Percentiles rank a stretch among this genome's conserved stretches.
These are phyloP conservation scores for Ogataea nakhonphanomensis DNA, from an alignment of 805 yeast species.

Conservation along the genomic window DNA sequence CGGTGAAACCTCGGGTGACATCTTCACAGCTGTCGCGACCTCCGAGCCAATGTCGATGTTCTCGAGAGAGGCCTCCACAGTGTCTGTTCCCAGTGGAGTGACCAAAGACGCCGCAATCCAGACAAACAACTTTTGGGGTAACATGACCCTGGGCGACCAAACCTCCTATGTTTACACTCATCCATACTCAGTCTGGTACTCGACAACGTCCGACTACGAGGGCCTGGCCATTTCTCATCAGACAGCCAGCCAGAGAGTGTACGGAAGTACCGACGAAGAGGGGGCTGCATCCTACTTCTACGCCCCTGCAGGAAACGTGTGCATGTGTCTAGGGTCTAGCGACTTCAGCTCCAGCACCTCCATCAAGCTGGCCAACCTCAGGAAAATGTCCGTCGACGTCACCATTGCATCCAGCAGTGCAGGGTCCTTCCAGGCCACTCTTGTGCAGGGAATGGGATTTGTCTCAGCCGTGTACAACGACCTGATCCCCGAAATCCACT, in stretches of 20 bases:
- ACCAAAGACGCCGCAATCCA: slow-evolving; percentile 38
- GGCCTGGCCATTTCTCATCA: slow-evolving; percentile 69
- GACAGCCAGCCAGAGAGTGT: slow-evolving; percentile 53
- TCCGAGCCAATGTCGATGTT: slow-evolving; percentile 45
- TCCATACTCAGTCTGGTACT: slow-evolving; percentile 69
- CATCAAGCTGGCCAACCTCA: slow-evolving; percentile 16
- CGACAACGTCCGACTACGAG: slow-evolving; percentile 38
- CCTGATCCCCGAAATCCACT: slow-evolving; percentile 48
- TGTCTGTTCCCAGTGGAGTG: slow-evolving; percentile 25
- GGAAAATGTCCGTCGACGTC: slow-evolving; percentile 22
- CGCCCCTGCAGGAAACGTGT: slow-evolving; percentile 56
- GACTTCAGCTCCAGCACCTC: slow-evolving; percentile 32
- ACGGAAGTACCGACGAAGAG: slow-evolving; percentile 49
- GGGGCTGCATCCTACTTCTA: slow-evolving; percentile 52
- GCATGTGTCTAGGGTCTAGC: slow-evolving; percentile 46
- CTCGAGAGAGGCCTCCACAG: slow-evolving; percentile 27
- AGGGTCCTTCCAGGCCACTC: slow-evolving; percentile 50
- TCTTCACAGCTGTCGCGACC: slow-evolving; percentile 40
- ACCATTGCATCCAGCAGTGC: slow-evolving; percentile 16
- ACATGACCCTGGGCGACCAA: slow-evolving; percentile 61
- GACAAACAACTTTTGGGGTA: slow-evolving; percentile 75
- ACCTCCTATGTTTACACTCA: slow-evolving; percentile 69
- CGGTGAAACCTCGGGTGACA: slow-evolving; percentile 34
- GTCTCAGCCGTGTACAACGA: slow-evolving; percentile 61
- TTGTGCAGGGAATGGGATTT: slow-evolving; percentile 83